Base-by-base conservation (phyloP, 78 protist species). In the Planoprotostelium fungivorum region DNA sequence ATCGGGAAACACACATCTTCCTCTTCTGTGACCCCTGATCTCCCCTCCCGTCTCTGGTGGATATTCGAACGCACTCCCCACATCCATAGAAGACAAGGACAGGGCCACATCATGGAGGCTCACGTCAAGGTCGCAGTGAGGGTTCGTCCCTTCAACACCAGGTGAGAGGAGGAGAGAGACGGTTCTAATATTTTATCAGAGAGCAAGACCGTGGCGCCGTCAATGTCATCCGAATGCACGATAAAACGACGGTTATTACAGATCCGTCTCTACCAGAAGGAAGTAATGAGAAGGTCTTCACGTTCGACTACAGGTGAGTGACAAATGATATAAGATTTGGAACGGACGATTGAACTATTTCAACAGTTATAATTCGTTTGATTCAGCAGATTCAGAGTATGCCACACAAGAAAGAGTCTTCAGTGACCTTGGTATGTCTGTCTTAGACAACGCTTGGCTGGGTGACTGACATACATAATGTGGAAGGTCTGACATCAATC, bases 141-240 rank as follows among this genome's bases (percentile, higher is more conserved):
- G 51, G 95, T 93, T 38, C 89, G 95, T 73, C 95, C 95, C 29
- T 90, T 93, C 83, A 93, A 93, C 90, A 36, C 83, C 38, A 83
- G 93, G 93, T 91, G 87, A 63, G 86, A 34, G 25, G 1, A n/a
- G n/a, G 1, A 23, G 86, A 9, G 86, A 5, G 36, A 51, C 16
- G 73, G 16, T 51, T 5, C 16, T 34, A 36, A 85, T 90, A 88
- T 28, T 29, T 36, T 38, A 1, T 88, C 87, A 35, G 87, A 16
- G 36, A 36, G 87, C 5, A 23, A 36, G 37, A 35, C 5, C 5
- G 73, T 5, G 36, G 73, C 16, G 37, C 37, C 5, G 35, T 25
- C 5, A 36, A 85, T 85, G 73, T 35, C n/a, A 36, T 85, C 87
- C 5, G 16, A 51, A 51, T 51, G 73, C 73, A 51, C 73, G 73